Base-by-base conservation (phyloP, 257 asterid species). In the Phtheirospermum japonicum region DNA sequence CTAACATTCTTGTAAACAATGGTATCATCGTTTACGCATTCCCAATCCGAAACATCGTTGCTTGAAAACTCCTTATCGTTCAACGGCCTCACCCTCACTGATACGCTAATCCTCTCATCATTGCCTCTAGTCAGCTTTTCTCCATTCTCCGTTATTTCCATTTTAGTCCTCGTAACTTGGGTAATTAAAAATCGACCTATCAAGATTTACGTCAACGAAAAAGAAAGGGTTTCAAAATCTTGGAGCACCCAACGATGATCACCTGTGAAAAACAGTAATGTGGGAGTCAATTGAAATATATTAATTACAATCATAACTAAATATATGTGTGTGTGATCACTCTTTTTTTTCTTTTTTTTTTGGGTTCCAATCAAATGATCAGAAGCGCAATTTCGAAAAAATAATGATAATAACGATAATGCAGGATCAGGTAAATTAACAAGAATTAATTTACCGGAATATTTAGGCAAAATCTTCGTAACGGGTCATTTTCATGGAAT, bases 1-100 rank as follows among this genome's bases (percentile, higher is more conserved):
- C 73, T 65, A 52, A 63, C 82, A 80, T 82, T 86, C 86, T 80
- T 89, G 88, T 76, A 83, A 63, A 83, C 70, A 65, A 92, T 68
- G 16, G 96, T 89, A 34, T 82, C 78, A 18, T 80, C 73, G 53
- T 77, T 79, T 65, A 89, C 74, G 71, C 96, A 92, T 62, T 89
- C 99, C 99, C 99, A 92, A 75, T 85, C 95, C 9, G 96, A 74
- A 64, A 76, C 85, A 75, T 83, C 95, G 45, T 75, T 78, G 70
- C 66, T 80, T 36, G 69, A 52, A 39, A 80, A 74, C 65, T 92
- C 98, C 45, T 76, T 77, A 33, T 79, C 76, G 67, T 78, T 83
- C 82, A 89, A 79, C 5, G 99, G 95, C 79, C 94, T 89, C 55
- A 93, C 66, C 75, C 97, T 67, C 72, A 89, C 94, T 14, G 95